Conservation (phyloP, 495 filamentous ascomycete species). For the Penicillium alfredii region DNA sequence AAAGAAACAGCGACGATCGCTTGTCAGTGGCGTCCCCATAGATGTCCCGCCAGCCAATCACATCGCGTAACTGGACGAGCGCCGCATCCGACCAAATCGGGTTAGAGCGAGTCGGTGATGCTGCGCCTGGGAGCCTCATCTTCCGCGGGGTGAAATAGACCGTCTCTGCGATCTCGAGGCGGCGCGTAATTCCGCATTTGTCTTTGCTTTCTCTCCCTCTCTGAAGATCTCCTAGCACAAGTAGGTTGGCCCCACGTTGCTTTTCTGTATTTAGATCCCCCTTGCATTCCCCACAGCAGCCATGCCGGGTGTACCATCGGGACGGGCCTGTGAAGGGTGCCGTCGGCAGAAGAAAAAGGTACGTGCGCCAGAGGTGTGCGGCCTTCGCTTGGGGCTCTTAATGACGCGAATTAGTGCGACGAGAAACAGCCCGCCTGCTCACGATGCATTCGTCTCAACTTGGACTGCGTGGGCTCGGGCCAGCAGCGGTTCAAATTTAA, state of each 20-base stretch:
- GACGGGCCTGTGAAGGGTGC: conserved; percentile 45
- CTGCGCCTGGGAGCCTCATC: too few relatives aligned
- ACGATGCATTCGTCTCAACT: conserved; percentile 40
- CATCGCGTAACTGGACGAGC: too few relatives aligned
- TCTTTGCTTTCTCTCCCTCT: too few relatives aligned
- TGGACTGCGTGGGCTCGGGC: conserved; percentile 43
- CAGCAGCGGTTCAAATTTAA: conserved; percentile 45
- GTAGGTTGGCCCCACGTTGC: background rate
- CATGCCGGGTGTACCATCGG: conserved; percentile 48
- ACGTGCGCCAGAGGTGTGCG: background rate
- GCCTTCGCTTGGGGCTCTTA: background rate
- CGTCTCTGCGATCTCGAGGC: too few relatives aligned
- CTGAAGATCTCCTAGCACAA: background rate
- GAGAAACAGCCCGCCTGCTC: conserved; percentile 37
- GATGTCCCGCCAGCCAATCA: too few relatives aligned
- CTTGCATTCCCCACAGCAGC: background rate
- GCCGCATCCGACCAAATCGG: too few relatives aligned
- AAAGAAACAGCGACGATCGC: too few relatives aligned
- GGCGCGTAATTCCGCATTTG: too few relatives aligned
- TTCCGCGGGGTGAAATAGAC: background rate
- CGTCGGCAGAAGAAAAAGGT: conserved; percentile 52
- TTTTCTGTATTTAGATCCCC: too few relatives aligned
- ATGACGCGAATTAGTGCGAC: conserved; percentile 31
- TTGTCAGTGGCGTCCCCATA: too few relatives aligned
- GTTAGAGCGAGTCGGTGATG: too few relatives aligned